Evolutionary conservation across 495 filamentous ascomycete genomes (phyloP).

Genomic region (Annulohypoxylon nitens): DNA sequence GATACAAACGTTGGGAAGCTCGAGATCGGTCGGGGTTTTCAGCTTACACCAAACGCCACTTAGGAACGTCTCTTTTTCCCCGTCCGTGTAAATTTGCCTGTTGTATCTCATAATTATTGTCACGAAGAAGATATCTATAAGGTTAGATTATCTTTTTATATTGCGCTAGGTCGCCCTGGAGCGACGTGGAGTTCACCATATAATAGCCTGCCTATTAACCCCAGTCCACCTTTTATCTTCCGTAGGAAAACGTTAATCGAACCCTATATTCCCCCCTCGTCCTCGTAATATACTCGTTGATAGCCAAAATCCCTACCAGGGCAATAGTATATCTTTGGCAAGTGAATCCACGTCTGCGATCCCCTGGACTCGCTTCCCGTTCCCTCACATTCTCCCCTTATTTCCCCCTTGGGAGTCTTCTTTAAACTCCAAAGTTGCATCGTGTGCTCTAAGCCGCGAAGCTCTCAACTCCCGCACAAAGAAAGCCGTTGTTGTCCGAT

Average conservation of each 20-base stretch:
- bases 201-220: not conserved
- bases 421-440: not conserved
- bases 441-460: conserved; percentile 18
- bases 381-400: not conserved
- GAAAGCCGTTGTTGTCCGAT: not conserved
- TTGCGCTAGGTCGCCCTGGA: conserved; percentile 6
- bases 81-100: not conserved
- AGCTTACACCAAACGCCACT: not conserved
- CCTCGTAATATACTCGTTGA: not conserved
- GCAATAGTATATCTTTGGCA: not conserved
- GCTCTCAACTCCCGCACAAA: conserved; percentile 23
- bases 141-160: conserved; percentile 10
- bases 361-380: not conserved
- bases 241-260: not conserved
- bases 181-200: not conserved
- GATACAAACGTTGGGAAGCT: not conserved
- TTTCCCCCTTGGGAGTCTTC: not conserved
- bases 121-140: not conserved
- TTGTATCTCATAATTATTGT: not conserved
- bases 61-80: not conserved
- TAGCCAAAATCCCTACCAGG: not conserved
- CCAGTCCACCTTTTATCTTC: conserved; percentile 3
- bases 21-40: not conserved
- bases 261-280: not conserved
- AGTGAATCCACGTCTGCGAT: not conserved